These are phyloP conservation scores for Arachnomyces sp. DNA, from an alignment of 2,329 filamentous ascomycete species.

Conservation along the genomic window DNA sequence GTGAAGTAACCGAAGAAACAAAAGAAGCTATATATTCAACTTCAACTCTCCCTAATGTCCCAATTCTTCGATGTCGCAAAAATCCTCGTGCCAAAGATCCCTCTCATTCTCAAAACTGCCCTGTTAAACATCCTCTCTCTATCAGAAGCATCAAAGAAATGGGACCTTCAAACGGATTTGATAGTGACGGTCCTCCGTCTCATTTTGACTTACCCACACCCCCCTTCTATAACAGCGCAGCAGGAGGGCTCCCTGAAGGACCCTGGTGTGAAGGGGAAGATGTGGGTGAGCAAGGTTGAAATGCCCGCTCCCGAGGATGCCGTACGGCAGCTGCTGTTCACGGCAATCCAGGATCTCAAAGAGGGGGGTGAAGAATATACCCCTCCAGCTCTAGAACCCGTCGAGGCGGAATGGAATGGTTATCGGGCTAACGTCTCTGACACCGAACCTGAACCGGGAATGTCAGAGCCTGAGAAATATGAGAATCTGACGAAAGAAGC, in stretches of 20 bases:
- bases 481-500: constrained; percentile 14
- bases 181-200: constrained; percentile 58
- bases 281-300: constrained; percentile 64
- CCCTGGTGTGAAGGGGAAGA: constrained; percentile 57
- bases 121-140: constrained; percentile 41
- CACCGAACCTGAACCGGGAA: constrained; percentile 11
- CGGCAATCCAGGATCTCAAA: constrained; percentile 16
- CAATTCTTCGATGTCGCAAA: too few species aligned
- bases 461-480: constrained; percentile 18
- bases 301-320: constrained; percentile 45
- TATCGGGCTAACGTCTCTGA: constrained; percentile 9
- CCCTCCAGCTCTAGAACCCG: constrained; percentile 10
- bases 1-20: too few species aligned
- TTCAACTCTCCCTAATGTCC: too few species aligned
- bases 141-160: constrained; percentile 59
- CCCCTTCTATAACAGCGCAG: constrained; percentile 41
- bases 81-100: too few species aligned
- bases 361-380: constrained; percentile 15
- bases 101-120: constrained; percentile 19
- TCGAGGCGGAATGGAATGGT: constrained; percentile 20
- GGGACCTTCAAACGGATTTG: constrained; percentile 62
- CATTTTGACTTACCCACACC: constrained; percentile 41
- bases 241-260: constrained; percentile 53
- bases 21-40: too few species aligned
- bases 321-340: constrained; percentile 7